These are phyloP conservation scores for Phytomonas francai DNA, from an alignment of 208 protist genomes.

Conservation along the genomic window DNA sequence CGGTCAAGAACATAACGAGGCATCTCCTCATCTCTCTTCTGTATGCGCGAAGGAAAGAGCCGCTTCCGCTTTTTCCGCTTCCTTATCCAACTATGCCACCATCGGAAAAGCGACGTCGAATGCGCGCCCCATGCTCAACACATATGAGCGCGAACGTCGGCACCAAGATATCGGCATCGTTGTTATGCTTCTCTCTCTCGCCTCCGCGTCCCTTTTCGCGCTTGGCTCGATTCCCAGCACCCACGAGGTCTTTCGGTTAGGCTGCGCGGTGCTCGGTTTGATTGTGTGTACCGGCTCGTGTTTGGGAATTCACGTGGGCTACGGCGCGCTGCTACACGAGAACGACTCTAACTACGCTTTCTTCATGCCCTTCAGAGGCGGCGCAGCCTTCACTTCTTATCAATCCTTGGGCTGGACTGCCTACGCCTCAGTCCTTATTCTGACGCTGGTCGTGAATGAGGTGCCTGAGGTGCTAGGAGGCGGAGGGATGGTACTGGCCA, in stretches of 20 bases:
- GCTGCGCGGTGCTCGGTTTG: constrained; percentile 41
- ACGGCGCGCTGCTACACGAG: constrained; percentile 47
- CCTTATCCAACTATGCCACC: not conserved
- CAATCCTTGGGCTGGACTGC: constrained; percentile 59
- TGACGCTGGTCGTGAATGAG: constrained; percentile 38
- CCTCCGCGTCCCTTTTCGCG: constrained; percentile 50
- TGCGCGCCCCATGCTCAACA: not conserved
- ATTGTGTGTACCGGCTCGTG: constrained; percentile 53
- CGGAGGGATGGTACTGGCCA: constrained; percentile 31
- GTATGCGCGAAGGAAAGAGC: not conserved
- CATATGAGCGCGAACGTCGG: constrained; percentile 12
- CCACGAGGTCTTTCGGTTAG: constrained; percentile 30
- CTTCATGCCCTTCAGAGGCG: constrained; percentile 79
- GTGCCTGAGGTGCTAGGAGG: constrained; percentile 25
- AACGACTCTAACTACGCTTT: constrained; percentile 26
- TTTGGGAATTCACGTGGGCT: constrained; percentile 52
- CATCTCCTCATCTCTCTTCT: not conserved
- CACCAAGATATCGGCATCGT: constrained; percentile 39
- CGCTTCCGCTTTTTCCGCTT: not conserved
- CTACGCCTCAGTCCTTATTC: constrained; percentile 36
- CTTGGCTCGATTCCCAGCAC: constrained; percentile 43
- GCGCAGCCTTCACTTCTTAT: constrained; percentile 39
- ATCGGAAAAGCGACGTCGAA: constrained; percentile 2
- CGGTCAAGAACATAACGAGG: not conserved
- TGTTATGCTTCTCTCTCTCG: constrained; percentile 50